Evolutionary conservation across 176 grass and related monocot species (phyloP), one percentile per base, ranked within the genome.

Genomic region (Oryza coarctata): DNA sequence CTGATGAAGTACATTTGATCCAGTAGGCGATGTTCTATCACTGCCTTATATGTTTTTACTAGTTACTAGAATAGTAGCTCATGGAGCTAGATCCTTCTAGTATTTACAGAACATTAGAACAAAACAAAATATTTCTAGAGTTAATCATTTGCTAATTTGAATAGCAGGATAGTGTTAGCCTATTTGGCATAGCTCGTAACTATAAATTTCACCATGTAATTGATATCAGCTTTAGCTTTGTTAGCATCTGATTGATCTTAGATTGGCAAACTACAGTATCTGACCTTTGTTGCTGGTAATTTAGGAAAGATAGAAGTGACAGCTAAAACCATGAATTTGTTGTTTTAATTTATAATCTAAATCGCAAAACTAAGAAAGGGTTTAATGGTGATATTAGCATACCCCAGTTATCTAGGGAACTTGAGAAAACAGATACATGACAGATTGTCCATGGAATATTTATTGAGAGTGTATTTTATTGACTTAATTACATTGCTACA

Each of bases 361-460:
- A 52, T 20, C 17, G 1, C 49, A 52, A 20, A 52, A 52, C 5
- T 23, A 40, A 31, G 15, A 71, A 11, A 7, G n/a, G 29, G 2
- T 32, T 82, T 82, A 31, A 25, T 61, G 36, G 35, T 41, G 18
- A 7, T 36, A 70, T 58, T 40, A 71, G 79, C 25, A 80, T 40
- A 60, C 31, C 23, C 20, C 64, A 72, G 35, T 71, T 9, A 0
- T 72, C 52, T 62, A 43, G 26, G 12, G 52, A 45, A 23, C 13
- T 39, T 29, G 45, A 52, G 49, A 20, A 52, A 52, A 52, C 49
- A 18, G 49, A 52, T 52, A 20, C 4, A 52, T 7, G 17, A 20
- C 6, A 52, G 4, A 52, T 52, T 52, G 14, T 20, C 49, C 6
- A 52, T 52, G 22, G 17, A 20, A 52, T 68, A 13, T 45, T 61